Evolutionary conservation across 2,329 filamentous ascomycete species (phyloP), one percentile per base, ranked within the genome.

Genomic region (Aspergillus uvarum): DNA sequence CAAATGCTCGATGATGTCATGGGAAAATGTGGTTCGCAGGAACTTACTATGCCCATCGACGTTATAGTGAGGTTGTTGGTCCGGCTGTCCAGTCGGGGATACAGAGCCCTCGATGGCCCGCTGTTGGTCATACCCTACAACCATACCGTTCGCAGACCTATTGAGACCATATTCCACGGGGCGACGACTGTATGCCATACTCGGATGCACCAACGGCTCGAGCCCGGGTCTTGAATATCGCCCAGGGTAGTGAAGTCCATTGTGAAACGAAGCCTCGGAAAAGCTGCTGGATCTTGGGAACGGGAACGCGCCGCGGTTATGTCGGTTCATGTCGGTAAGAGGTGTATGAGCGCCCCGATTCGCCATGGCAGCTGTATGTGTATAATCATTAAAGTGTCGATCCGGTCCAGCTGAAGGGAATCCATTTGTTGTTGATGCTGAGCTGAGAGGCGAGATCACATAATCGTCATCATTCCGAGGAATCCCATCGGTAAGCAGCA

Each of bases 391-490:
- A 19, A 68, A 69, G 49, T 64, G 65, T 48, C 67, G 66, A 51
- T 66, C 68, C 22, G 65, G 55, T 6, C 62, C 67, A 59, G 70
- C 63, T 47, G 74, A 70, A 10, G 71, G 65, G 61, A 75, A 74
- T 44, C 74, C 74, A 24, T 73, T 73, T 55, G 70, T 75, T 16
- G 68, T 69, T 2, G 77, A 76, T 6, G 69, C 63, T 29, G 72
- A 70, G 55, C 71, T 77, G 51, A 74, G 65, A 16, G 76, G 73
- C 16, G 76, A 77, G 19, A 75, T 70, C 14, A 73, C 65, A 60
- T 76, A 77, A 2, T 77, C 75, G 26, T 76, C 75, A 8, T 77
- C 76, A 56, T 67, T 70, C 22, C 72, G 69, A 48, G 69, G 71
- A 26, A 73, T 62, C 31, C 67, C 70, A 61, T 74, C 74, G 14